A percentile compares a stretch with the other conserved stretches of the same genome.
Conservation (phyloP, 1,139 yeast genomes). For the Wickerhamomyces sp. region DNA sequence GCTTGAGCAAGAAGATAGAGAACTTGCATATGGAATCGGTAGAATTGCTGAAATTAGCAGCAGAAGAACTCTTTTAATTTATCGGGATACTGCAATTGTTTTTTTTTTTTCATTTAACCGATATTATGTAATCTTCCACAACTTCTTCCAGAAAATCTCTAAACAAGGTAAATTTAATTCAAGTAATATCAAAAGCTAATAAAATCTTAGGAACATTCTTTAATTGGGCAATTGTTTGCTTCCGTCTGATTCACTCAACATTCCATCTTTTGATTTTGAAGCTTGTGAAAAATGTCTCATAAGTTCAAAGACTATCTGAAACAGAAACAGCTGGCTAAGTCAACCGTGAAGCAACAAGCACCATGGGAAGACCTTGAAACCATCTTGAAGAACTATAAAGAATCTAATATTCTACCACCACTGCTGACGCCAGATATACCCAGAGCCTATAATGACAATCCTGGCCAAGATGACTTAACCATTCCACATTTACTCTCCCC, state of each 20-base stretch:
- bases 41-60: constrained; percentile 35
- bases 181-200: too few relatives aligned
- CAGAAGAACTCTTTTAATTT: constrained; percentile 5
- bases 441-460: neutral
- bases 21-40: constrained; percentile 35
- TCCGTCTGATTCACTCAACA: too few relatives aligned
- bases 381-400: neutral
- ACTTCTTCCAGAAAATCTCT: too few relatives aligned
- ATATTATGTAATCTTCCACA: too few relatives aligned
- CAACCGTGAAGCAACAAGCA: constrained; percentile 1
- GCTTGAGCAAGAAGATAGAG: constrained; percentile 38
- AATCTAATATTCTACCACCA: constrained; percentile 5
- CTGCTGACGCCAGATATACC: constrained; percentile 8
- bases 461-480: neutral
- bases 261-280: too few relatives aligned
- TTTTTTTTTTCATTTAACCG: neutral
- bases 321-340: neutral
- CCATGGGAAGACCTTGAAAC: constrained; percentile 4
- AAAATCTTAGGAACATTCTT: too few relatives aligned
- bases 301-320: neutral
- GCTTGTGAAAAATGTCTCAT: neutral
- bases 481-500: constrained; percentile 19
- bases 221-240: too few relatives aligned
- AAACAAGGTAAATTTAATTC: too few relatives aligned
- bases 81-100: neutral